Conservation (phyloP, 2,329 filamentous ascomycete genomes). For the Bipolaris sorokiniana region DNA sequence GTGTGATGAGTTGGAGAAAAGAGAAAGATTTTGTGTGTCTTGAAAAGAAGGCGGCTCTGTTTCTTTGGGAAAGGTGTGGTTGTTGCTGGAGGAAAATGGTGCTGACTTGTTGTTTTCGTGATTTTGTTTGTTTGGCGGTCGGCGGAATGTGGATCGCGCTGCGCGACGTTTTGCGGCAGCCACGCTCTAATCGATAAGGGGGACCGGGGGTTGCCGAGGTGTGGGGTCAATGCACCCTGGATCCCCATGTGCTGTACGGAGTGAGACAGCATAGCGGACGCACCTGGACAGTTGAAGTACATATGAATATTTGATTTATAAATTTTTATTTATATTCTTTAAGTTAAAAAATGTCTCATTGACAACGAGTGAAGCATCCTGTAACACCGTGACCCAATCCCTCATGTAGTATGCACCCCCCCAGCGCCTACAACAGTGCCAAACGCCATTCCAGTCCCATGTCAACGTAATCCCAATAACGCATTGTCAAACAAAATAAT, state of each 20-base stretch:
- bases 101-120: conserved; percentile 10
- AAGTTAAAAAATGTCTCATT: not conserved
- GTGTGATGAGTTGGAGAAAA: not conserved
- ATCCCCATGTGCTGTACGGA: not conserved
- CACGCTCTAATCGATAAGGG: conserved; percentile 21
- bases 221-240: conserved; percentile 8
- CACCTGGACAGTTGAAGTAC: not conserved
- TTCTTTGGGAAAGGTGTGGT: no score
- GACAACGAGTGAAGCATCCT: not conserved
- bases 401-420: conserved; percentile 1
- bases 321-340: not conserved
- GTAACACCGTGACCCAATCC: not conserved
- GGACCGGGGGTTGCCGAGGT: conserved; percentile 18
- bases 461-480: not conserved
- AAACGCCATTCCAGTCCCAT: conserved; percentile 8
- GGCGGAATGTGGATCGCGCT: conserved; percentile 17
- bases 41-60: no score
- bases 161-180: conserved; percentile 18
- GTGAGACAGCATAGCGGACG: not conserved
- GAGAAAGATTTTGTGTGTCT: not conserved
- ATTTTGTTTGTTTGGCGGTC: conserved; percentile 22
- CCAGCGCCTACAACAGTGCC: conserved; percentile 1
- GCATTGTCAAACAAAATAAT: not conserved
- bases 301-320: not conserved
- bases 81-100: not conserved